Evolutionary conservation across 495 filamentous ascomycete species (phyloP).

Genomic region (Aspergillus ostianus): DNA sequence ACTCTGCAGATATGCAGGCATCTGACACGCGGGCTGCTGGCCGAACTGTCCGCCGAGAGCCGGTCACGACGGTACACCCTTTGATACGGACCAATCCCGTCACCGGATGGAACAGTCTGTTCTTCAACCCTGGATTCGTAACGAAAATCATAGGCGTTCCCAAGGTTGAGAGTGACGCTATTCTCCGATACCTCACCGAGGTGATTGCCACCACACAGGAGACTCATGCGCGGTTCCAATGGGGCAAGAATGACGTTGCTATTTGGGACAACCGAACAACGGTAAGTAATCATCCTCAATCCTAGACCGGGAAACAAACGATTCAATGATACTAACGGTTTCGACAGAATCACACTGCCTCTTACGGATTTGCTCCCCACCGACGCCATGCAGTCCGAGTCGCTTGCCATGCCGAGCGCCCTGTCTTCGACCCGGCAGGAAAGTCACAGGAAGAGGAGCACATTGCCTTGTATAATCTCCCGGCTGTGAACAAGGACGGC

Average conservation of each 20-base stretch:
- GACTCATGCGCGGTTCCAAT: constrained; percentile 67
- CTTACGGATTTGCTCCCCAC: constrained; percentile 62
- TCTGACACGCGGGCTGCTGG: constrained; percentile 59
- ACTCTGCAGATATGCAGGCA: constrained; percentile 71
- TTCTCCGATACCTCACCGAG: constrained; percentile 64
- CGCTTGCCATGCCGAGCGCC: constrained; percentile 55
- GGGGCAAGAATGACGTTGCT: constrained; percentile 67
- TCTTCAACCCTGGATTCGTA: constrained; percentile 76
- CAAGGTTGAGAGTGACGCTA: constrained; percentile 62
- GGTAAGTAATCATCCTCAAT: constrained; percentile 34
- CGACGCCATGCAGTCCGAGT: constrained; percentile 64
- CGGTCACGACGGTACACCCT: constrained; percentile 65
- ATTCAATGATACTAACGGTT: constrained; percentile 1
- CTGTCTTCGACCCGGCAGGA: constrained; percentile 49
- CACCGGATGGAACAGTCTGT: constrained; percentile 73
- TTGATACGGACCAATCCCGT: constrained; percentile 70
- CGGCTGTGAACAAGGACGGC: constrained; percentile 59
- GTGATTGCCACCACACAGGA: constrained; percentile 63
- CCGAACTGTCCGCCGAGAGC: constrained; percentile 64
- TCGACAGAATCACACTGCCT: constrained; percentile 56
- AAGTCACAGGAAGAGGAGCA: constrained; percentile 61
- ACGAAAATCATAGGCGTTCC: constrained; percentile 69
- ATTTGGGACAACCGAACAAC: constrained; percentile 74
- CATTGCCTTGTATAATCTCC: constrained; percentile 46
- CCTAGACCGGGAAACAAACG: neutral